Evolutionary conservation across 108 stramenopile species (phyloP).

Genomic region (Epithemia pelagica): DNA sequence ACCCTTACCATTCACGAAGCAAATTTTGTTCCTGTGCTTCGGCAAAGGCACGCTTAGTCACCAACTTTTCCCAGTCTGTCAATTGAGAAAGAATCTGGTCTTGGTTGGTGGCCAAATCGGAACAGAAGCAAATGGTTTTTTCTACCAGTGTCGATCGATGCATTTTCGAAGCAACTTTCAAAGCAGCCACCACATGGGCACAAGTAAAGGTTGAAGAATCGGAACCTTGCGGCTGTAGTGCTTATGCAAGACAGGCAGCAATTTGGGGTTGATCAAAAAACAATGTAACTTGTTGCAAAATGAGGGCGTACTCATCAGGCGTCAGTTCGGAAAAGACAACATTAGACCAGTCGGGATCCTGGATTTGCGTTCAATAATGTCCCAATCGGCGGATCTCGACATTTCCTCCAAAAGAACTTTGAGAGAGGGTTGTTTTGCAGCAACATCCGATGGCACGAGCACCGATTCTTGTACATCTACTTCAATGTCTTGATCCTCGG

Average conservation of each 20-base stretch:
- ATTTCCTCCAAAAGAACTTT: constrained; percentile 16
- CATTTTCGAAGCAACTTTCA: constrained; percentile 13
- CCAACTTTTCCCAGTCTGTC: constrained; percentile 23
- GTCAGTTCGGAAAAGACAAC: constrained; percentile 12
- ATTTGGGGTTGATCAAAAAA: constrained; percentile 26
- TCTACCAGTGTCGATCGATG: constrained; percentile 11
- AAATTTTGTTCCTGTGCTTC: too few relatives aligned
- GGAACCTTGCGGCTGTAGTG: not conserved
- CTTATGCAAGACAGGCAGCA: constrained; percentile 13
- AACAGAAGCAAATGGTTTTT: constrained; percentile 17
- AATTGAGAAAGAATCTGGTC: constrained; percentile 10
- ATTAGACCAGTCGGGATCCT: constrained; percentile 8
- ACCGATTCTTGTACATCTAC: too few relatives aligned
- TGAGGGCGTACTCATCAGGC: constrained; percentile 10
- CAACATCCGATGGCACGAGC: too few relatives aligned
- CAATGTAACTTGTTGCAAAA: constrained; percentile 12
- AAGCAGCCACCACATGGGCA: constrained; percentile 14
- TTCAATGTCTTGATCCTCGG: too few relatives aligned
- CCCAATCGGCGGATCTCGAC: constrained; percentile 8
- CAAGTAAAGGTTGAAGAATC: constrained; percentile 7
- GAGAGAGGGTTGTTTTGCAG: too few relatives aligned
- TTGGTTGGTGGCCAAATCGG: constrained; percentile 6
- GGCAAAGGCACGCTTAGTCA: not conserved
- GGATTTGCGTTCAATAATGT: constrained; percentile 5
- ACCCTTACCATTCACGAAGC: too few relatives aligned